A percentile compares a stretch with the other conserved stretches of the same genome.
Conservation (phyloP, 2,329 filamentous ascomycete species). For the Paraconiothyrium brasiliense region DNA sequence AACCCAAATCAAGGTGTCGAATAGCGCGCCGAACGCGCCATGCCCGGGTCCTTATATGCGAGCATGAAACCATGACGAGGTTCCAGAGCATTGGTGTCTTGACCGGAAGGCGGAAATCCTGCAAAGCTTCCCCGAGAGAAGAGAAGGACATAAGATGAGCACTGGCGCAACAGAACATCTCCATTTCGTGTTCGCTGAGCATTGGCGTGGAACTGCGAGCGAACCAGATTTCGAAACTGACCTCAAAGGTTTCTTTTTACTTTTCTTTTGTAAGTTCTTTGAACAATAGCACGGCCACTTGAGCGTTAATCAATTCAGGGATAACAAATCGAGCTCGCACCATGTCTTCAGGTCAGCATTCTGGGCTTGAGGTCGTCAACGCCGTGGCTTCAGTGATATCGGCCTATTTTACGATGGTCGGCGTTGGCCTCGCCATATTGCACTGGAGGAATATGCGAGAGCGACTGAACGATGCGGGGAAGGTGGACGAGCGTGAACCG, state of each 20-base stretch:
- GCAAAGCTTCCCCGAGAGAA: neutral
- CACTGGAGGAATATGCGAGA: neutral
- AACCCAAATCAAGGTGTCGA: neutral
- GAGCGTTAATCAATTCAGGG: neutral
- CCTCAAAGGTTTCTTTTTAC: neutral
- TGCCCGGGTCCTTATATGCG: neutral
- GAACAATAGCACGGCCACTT: neutral
- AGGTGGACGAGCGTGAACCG: neutral
- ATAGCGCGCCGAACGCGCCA: conserved; percentile 9
- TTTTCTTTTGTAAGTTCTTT: neutral
- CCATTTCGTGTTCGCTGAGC: neutral
- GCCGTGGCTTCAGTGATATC: neutral
- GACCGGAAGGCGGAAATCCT: neutral
- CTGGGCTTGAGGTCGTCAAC: neutral
- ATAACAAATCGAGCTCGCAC: neutral
- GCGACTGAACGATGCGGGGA: neutral
- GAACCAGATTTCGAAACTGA: neutral
- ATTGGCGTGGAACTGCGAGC: neutral
- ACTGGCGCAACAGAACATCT: neutral
- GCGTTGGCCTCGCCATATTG: neutral
- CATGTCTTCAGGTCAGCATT: neutral
- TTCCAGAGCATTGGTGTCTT: neutral
- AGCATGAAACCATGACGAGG: neutral
- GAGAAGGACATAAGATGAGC: neutral
- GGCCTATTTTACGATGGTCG: neutral